Evolutionary conservation across 2,329 filamentous ascomycete genomes (phyloP).

Genomic region (Fusarium nematophilum): DNA sequence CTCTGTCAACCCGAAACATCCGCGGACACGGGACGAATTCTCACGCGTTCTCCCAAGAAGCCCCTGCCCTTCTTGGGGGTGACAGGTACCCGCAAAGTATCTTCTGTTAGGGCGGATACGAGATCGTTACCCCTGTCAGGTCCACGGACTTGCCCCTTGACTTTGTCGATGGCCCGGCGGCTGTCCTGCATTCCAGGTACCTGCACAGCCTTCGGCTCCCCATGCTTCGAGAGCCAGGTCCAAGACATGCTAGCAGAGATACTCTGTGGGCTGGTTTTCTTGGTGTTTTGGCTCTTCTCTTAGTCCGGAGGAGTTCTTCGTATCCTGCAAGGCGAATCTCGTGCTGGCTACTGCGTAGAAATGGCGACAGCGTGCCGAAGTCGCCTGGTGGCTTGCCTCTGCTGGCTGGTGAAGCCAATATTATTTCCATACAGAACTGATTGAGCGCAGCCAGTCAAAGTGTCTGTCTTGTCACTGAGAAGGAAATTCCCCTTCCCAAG

Average conservation of each 20-base stretch:
- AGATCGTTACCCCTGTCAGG: slow-evolving; percentile 37
- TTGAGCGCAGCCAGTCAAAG: slow-evolving; percentile 1
- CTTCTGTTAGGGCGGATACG: slow-evolving; percentile 47
- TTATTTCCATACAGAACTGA: not conserved
- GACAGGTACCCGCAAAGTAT: slow-evolving; percentile 34
- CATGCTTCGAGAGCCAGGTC: slow-evolving; percentile 16
- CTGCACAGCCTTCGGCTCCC: slow-evolving; percentile 41
- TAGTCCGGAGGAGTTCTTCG: not conserved
- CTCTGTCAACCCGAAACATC: slow-evolving; percentile 26
- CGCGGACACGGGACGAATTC: slow-evolving; percentile 23
- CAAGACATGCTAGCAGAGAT: slow-evolving; percentile 39
- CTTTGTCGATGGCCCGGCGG: slow-evolving; percentile 23
- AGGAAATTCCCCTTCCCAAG: not conserved
- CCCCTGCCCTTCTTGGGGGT: not conserved
- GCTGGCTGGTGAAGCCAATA: not conserved
- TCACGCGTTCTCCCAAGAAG: slow-evolving; percentile 1
- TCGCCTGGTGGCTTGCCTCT: not conserved
- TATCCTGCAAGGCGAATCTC: not conserved
- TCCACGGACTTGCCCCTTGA: slow-evolving; percentile 21
- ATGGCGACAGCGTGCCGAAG: not conserved
- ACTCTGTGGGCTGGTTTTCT: slow-evolving; percentile 11
- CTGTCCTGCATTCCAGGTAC: slow-evolving; percentile 39
- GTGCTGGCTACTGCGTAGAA: not conserved
- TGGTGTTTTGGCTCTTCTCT: not conserved
- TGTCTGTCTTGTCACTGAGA: not conserved